Conservation (phyloP, 371 early-diverging fungal species). For the Circinella umbellata region DNA sequence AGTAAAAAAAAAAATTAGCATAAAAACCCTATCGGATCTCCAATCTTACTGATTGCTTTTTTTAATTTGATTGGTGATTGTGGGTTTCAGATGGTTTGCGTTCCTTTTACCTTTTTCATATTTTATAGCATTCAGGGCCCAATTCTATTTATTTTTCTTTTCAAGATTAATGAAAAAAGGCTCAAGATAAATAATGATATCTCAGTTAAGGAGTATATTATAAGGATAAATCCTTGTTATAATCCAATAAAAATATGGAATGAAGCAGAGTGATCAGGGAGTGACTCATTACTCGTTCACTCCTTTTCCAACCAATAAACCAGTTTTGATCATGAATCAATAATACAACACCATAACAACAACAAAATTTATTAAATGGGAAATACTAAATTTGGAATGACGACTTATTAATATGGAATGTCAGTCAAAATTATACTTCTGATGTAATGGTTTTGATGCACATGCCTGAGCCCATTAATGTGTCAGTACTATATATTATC, state of each 20-base stretch:
- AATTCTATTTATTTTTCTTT: neutral
- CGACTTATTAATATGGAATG: neutral
- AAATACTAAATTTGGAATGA: neutral
- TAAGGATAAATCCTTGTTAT: neutral
- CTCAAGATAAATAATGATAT: neutral
- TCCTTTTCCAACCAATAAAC: conserved; percentile 3
- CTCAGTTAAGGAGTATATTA: neutral
- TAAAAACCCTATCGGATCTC: conserved; percentile 2
- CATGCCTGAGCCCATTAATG: too few relatives aligned
- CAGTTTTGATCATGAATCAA: neutral
- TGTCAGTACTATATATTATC: too few relatives aligned
- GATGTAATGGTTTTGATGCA: too few relatives aligned
- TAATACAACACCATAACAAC: too few relatives aligned
- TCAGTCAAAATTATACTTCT: too few relatives aligned
- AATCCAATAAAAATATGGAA: conserved; percentile 1
- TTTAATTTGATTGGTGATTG: neutral
- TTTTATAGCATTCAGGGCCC: neutral
- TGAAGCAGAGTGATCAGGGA: neutral
- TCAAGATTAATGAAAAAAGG: neutral
- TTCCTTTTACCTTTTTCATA: neutral
- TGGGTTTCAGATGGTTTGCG: neutral
- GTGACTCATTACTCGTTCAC: conserved; percentile 4
- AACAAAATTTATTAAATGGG: neutral
- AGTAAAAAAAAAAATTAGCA: conserved; percentile 1
- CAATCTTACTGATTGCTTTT: neutral